Evolutionary conservation across 192 early-diverging fungal genomes (phyloP), one percentile per base, ranked within the genome.

Genomic region (Gonapodya prolifera): DNA sequence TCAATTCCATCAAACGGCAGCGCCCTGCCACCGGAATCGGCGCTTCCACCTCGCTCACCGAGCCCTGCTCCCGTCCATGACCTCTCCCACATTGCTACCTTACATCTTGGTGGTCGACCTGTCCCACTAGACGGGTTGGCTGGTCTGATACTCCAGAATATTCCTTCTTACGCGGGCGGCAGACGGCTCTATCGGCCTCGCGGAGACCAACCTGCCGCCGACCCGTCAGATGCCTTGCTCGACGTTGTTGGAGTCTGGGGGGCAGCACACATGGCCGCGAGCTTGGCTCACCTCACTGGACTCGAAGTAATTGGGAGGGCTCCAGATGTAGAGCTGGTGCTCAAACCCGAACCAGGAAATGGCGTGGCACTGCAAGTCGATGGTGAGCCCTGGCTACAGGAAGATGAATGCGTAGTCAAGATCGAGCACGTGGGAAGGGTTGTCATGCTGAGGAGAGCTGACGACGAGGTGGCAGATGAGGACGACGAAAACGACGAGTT

Each of bases 81-180:
- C 45, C 45, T 61, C 45, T 61, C 45, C 8, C 45, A 61, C 45
- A 61, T 61, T 23, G 45, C 45, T 23, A 61, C 45, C 8, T 23
- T 61, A 61, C 8, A 8, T 23, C 23, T 61, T 8, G 23, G 23
- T 61, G 45, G 8, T 23, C 45, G 23, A 8, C 45, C 45, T 61
- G 45, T 61, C 23, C 45, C 45, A 61, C 45, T 61, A 16, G 45
- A 61, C 23, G 45, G 75, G 34, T 17, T 78, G 35, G 80, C 79
- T 29, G 82, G 77, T 1, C 73, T 82, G 0, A 78, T 82, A 0
- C 70, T 81, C 23, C 75, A 80, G 2, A 82, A 82, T 35, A 82
- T 82, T 70, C 79, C 82, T 0, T 80, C 79, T n/a, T 82, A 82
- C 79, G 82, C 74, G 18, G 82, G 82, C 32, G 82, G 82, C 28